phyloP scores from a whole-genome alignment of 2,329 filamentous ascomycete species.

The Sporothrix luriei region DNA sequence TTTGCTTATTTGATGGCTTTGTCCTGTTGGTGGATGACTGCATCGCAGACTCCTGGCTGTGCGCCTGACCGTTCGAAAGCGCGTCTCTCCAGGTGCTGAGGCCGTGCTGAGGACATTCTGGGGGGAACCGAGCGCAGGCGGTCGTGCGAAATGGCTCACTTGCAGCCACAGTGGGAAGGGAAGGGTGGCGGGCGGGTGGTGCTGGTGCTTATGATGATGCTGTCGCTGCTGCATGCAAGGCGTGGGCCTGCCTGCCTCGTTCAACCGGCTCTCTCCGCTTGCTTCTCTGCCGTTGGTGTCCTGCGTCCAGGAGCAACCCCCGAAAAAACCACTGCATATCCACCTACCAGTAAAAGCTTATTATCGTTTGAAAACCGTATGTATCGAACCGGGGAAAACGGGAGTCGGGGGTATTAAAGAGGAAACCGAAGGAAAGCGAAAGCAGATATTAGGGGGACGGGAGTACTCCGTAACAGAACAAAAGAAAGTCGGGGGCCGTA shows the following conservation, averaged over 20 bases:
- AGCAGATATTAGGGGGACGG: slow-evolving; percentile 22
- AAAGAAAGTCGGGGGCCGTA: slow-evolving; percentile 22
- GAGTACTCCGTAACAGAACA: slow-evolving; percentile 25
- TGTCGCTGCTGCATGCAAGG: slow-evolving; percentile 19
- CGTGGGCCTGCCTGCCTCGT: not conserved
- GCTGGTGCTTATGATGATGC: not conserved
- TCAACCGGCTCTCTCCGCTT: not conserved
- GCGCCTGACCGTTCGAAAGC: not conserved
- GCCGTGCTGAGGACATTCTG: not conserved
- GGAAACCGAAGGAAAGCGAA: slow-evolving; percentile 17
- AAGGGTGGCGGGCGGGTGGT: not conserved
- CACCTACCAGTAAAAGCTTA: slow-evolving; percentile 32
- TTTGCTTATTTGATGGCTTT: not conserved
- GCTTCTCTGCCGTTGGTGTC: not conserved
- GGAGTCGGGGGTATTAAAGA: slow-evolving; percentile 16
- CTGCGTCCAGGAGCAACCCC: slow-evolving; percentile 12
- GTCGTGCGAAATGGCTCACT: slow-evolving; percentile 4
- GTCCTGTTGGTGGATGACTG: not conserved
- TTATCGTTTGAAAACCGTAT: slow-evolving; percentile 24
- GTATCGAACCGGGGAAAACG: slow-evolving; percentile 12
- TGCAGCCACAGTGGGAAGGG: not conserved
- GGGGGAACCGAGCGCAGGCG: not conserved
- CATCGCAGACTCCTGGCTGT: not conserved
- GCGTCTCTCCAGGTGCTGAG: not conserved
- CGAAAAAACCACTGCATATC: not conserved